phyloP scores from a whole-genome alignment of 2,329 filamentous ascomycete species.

The Lasiodiplodia citricola region DNA sequence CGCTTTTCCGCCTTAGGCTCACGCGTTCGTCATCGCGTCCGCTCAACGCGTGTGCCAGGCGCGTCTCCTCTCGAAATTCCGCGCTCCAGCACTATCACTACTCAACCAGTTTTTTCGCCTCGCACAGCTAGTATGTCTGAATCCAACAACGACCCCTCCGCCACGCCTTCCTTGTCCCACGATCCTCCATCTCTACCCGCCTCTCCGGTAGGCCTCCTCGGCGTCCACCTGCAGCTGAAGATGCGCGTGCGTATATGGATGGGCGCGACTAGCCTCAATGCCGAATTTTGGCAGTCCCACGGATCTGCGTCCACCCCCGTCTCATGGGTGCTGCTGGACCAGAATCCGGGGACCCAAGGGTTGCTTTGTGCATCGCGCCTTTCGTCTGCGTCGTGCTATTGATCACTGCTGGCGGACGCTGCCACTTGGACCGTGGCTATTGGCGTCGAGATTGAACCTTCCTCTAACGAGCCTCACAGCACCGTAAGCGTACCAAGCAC shows the following conservation, averaged over 20 bases:
- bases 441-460: slow-evolving; percentile 48
- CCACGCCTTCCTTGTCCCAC: slow-evolving; percentile 29
- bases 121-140: slow-evolving; percentile 17
- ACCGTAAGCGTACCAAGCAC: slow-evolving; percentile 80
- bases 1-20: background rate
- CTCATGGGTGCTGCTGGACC: background rate
- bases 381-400: background rate
- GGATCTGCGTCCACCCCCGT: background rate
- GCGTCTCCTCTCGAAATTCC: background rate
- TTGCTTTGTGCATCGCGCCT: background rate
- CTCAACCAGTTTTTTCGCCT: background rate
- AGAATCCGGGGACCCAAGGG: background rate
- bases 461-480: slow-evolving; percentile 71
- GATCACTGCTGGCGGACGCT: slow-evolving; percentile 3
- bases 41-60: background rate
- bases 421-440: background rate
- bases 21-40: background rate
- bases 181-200: slow-evolving; percentile 31
- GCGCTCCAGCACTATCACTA: background rate
- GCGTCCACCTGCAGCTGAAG: slow-evolving; percentile 10
- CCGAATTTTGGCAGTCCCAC: background rate
- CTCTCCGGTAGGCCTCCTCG: slow-evolving; percentile 22
- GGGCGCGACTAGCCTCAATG: slow-evolving; percentile 1
- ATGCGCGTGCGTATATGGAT: background rate
- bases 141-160: slow-evolving; percentile 3